Evolutionary conservation across 305 asterid species (phyloP).

Genomic region (Solanum chacoense): DNA sequence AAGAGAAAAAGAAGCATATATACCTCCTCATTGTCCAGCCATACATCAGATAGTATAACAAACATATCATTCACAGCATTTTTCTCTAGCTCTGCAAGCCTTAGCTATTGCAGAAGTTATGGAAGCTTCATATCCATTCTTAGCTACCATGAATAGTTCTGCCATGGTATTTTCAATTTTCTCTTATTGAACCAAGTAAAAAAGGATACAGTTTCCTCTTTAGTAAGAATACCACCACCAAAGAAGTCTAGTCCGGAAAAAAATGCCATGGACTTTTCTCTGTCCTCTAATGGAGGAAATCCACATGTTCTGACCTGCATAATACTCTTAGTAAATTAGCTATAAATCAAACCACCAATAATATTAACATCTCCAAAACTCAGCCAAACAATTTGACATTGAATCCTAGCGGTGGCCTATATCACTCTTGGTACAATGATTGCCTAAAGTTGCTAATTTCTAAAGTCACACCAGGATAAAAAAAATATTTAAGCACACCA

Average conservation of each 20-base stretch:
- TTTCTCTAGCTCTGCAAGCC: slow-evolving; percentile 69
- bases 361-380: not conserved
- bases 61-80: slow-evolving; percentile 93
- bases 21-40: slow-evolving; percentile 83
- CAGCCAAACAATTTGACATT: not conserved
- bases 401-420: not conserved
- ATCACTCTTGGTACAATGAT: not conserved
- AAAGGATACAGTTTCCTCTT: slow-evolving; percentile 94
- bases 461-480: not conserved
- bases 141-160: not conserved
- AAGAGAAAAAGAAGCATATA: slow-evolving; percentile 4
- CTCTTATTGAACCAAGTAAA: not conserved
- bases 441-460: not conserved
- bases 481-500: not conserved
- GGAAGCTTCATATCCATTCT: slow-evolving; percentile 10
- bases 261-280: slow-evolving; percentile 50
- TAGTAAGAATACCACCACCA: slow-evolving; percentile 75
- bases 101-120: slow-evolving; percentile 44
- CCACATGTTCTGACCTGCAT: slow-evolving; percentile 74
- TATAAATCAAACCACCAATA: not conserved
- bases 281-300: slow-evolving; percentile 89
- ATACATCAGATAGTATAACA: slow-evolving; percentile 79
- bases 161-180: not conserved
- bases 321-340: not conserved
- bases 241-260: slow-evolving; percentile 70